Evolutionary conservation across 306 rosid genomes (phyloP), one percentile per base, ranked within the genome.

Genomic region (Citrullus amarus): DNA sequence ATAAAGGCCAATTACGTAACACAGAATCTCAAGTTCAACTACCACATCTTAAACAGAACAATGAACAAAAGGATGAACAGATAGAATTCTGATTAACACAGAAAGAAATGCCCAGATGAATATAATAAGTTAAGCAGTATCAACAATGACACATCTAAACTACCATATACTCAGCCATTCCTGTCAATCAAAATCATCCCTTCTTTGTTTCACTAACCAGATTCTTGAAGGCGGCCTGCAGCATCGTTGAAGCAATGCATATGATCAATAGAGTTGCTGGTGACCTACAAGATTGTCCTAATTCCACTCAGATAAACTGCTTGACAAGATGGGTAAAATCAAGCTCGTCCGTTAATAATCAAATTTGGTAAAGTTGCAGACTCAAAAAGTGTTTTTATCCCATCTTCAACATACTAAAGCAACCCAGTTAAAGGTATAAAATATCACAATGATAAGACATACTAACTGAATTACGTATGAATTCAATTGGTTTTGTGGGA

Each of bases 151-250:
- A 71, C 59, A 8, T 71, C 41, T 25, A 25, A 68, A 71, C 76
- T 22, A 13, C 22, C 41, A 71, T 71, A 71, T 71, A 46, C 57
- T 71, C 39, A 0, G 38, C 38, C 56, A 48, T 71, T 48, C 59
- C 7, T 12, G 41, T 48, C 20, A 71, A 15, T 43, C 75, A 68
- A n/a, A 20, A 68, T 68, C 75, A 71, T 44, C 7, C 20, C 9
- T 16, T 5, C 14, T 5, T 13, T 22, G 30, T 44, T 43, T 5
- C 18, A 48, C 20, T 55, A 81, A 90, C 97, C 92, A 17, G 97
- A 92, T 88, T 95, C 97, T 75, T 95, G 99, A 85, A 92, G 97
- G 78, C 89, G 91, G 81, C 96, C 97, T 57, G 97, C 85, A 2
- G 97, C 97, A 28, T 95, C 96, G 70, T 82, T 63, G 71, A 95